These are phyloP conservation scores for Maudiozyma pseudohumilis DNA, from an alignment of 805 yeast species.

Conservation along the genomic window DNA sequence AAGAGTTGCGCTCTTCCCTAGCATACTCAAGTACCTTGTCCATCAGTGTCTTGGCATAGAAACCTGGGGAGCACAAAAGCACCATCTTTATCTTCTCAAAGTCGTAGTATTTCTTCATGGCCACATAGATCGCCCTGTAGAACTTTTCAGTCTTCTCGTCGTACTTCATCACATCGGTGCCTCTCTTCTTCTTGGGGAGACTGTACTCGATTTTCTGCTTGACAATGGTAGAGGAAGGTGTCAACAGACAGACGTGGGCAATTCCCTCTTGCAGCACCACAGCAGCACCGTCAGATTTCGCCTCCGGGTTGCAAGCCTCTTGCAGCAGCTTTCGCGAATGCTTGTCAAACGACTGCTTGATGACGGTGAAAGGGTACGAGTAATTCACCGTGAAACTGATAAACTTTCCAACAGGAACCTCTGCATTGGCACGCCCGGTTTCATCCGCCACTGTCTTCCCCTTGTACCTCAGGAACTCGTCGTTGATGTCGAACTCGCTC, in stretches of 20 bases:
- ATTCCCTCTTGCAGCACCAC: constrained; percentile 89
- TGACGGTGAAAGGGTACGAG: constrained; percentile 55
- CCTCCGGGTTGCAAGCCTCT: constrained; percentile 64
- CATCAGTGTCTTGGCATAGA: constrained; percentile 54
- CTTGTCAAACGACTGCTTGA: constrained; percentile 75
- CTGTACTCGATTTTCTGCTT: constrained; percentile 71
- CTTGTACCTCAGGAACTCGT: constrained; percentile 65
- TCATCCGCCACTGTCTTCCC: constrained; percentile 50
- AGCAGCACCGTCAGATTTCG: constrained; percentile 87
- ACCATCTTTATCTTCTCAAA: constrained; percentile 63
- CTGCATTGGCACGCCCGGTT: constrained; percentile 45
- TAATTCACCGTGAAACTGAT: constrained; percentile 79
- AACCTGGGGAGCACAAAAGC: constrained; percentile 85
- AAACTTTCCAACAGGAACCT: constrained; percentile 75
- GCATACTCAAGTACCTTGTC: constrained; percentile 52
- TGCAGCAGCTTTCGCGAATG: constrained; percentile 52
- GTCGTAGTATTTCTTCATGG: constrained; percentile 61
- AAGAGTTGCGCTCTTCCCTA: constrained; percentile 46
- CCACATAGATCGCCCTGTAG: constrained; percentile 48
- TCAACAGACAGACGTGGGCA: constrained; percentile 82
- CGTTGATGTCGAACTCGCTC: constrained; percentile 70
- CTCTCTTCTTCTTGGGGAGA: constrained; percentile 80
- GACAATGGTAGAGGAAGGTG: constrained; percentile 80
- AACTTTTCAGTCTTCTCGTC: constrained; percentile 72
- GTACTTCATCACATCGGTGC: constrained; percentile 67